Base-by-base conservation (phyloP, 1,284 basidiomycete species). In the Tilletia walkeri region DNA sequence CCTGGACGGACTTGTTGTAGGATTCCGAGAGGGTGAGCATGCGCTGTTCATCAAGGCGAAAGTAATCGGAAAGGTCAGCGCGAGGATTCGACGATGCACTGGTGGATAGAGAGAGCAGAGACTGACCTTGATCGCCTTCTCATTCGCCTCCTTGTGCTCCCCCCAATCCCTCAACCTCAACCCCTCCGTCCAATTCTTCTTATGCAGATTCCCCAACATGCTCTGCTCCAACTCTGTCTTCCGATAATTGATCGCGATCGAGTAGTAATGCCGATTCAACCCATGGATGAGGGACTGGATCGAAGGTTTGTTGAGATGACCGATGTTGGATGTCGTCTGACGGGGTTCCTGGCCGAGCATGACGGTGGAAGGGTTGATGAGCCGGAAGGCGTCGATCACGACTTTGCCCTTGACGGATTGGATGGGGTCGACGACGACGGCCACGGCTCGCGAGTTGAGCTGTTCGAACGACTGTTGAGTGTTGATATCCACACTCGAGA, bases 401-500 rank as follows among this genome's bases (percentile, higher is more conserved):
- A 99, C 96, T 75, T 86, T 86, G 59, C 85, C 85, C 84, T 98
- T 95, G 79, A 99, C 96, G 38, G 95, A 98, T 85, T 99, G 96
- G 82, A 99, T 99, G 41, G 96, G 96, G 85, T 99, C 96, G 72
- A 99, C 90, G 76, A 99, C 96, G 66, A 99, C 95, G 56, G 96
- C 95, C 56, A 99, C 96, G 6, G 95, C 94, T 69, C 95, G 91
- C 66, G 90, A 88, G 84, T 98, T 92, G 76, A 99, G 90, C 79
- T 92, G 92, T 86, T 99, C 96, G 83, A 99, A 99, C 16, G 94
- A 97, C 93, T 96, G 95, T 84, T 99, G 96, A 4, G 96, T 99
- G 86, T 99, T 98, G 84, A 99, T 95, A 86, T 99, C 96, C 50
- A 99, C 96, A 78, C 93, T 95, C 66, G 94, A 96, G 50, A 99